Percentiles rank a stretch among this genome's conserved stretches.
Conservation (phyloP, 2,329 filamentous ascomycete genomes). For the Microthyrium microscopicum region DNA sequence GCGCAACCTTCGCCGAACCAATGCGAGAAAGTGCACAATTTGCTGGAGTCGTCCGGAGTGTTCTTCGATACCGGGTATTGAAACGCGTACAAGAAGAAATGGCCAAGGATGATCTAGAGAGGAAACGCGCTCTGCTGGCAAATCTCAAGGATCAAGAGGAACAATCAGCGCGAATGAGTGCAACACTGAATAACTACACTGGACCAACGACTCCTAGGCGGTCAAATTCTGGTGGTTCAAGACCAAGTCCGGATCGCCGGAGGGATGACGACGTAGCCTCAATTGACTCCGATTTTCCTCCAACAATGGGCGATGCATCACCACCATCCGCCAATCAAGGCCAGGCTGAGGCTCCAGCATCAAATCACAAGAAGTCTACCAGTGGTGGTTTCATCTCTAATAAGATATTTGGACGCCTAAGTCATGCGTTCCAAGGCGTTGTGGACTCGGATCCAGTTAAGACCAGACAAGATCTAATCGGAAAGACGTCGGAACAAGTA, state of each 20-base stretch:
- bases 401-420: slow-evolving; percentile 85
- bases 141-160: slow-evolving; percentile 85
- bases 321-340: slow-evolving; percentile 59
- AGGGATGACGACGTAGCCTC: slow-evolving; percentile 63
- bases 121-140: slow-evolving; percentile 68
- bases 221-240: slow-evolving; percentile 42
- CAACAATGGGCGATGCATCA: slow-evolving; percentile 59
- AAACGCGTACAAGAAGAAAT: slow-evolving; percentile 97
- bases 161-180: slow-evolving; percentile 72
- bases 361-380: slow-evolving; percentile 55
- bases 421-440: slow-evolving; percentile 89
- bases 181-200: slow-evolving; percentile 28
- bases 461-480: slow-evolving; percentile 80
- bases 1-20: slow-evolving; percentile 87
- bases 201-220: slow-evolving; percentile 41
- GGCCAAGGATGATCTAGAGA: slow-evolving; percentile 81
- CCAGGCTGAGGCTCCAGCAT: slow-evolving; percentile 12
- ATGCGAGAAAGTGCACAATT: slow-evolving; percentile 98
- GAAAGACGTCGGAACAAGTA: slow-evolving; percentile 84
- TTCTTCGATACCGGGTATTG: slow-evolving; percentile 75
- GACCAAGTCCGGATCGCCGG: slow-evolving; percentile 25
- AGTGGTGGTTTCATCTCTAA: slow-evolving; percentile 82
- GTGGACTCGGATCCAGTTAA: slow-evolving; percentile 92
- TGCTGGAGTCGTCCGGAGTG: slow-evolving; percentile 77
- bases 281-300: slow-evolving; percentile 91